These are phyloP conservation scores for Diaporthe nobilis DNA, from an alignment of 2,329 filamentous ascomycete species.

Conservation along the genomic window DNA sequence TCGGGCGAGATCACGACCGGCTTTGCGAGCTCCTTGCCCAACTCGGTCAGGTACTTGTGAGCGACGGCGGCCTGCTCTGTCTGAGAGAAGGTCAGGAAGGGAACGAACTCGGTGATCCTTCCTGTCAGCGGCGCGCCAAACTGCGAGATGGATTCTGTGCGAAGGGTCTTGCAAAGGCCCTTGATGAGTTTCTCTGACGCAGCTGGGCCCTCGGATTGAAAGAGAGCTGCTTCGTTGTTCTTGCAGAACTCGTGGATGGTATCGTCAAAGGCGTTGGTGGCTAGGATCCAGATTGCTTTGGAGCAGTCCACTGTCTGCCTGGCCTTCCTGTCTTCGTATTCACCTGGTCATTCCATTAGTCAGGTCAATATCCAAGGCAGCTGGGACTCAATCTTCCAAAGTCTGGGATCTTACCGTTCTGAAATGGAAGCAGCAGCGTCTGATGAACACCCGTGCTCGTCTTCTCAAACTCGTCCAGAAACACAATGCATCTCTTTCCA, in stretches of 20 bases:
- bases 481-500: constrained; percentile 58
- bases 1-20: constrained; percentile 49
- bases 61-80: constrained; percentile 57
- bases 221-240: constrained; percentile 45
- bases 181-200: constrained; percentile 20
- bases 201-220: constrained; percentile 6
- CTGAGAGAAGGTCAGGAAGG: constrained; percentile 58
- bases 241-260: constrained; percentile 57
- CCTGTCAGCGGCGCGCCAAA: constrained; percentile 54
- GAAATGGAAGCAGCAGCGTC: constrained; percentile 59
- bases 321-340: constrained; percentile 57
- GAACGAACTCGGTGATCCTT: constrained; percentile 57
- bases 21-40: constrained; percentile 45
- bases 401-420: constrained; percentile 53
- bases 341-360: constrained; percentile 40
- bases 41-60: constrained; percentile 57
- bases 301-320: constrained; percentile 54
- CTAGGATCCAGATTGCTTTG: constrained; percentile 64
- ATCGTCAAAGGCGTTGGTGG: constrained; percentile 59
- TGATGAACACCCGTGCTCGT: constrained; percentile 56
- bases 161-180: constrained; percentile 36
- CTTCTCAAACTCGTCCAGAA: constrained; percentile 67
- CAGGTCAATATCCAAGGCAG: neutral
- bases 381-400: neutral
- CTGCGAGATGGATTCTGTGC: constrained; percentile 12